Conservation (phyloP, 352 stramenopile species). For the Pythium aristosporum region DNA sequence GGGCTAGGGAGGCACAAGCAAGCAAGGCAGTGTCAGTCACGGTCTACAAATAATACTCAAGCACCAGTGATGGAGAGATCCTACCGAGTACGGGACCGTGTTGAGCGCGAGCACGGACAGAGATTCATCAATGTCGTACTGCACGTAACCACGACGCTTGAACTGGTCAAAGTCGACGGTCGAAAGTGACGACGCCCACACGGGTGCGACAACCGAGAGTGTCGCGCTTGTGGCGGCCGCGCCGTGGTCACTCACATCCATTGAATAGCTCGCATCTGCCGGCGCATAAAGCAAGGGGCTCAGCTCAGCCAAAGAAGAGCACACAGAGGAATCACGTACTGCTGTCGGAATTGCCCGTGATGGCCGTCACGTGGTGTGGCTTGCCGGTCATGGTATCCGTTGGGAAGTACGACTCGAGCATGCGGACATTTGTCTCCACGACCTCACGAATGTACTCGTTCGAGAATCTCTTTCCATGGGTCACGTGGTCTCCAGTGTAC, state of each 20-base stretch:
- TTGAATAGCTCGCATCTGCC: conserved; percentile 69
- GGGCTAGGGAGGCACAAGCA: conserved; percentile 32
- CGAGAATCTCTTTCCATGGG: conserved; percentile 49
- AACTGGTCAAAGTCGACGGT: conserved; percentile 51
- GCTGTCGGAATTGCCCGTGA: conserved; percentile 77
- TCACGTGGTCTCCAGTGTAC: conserved; percentile 80
- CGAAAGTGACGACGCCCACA: conserved; percentile 57
- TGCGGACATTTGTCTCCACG: conserved; percentile 63
- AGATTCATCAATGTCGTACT: conserved; percentile 63
- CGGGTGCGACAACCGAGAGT: conserved; percentile 50
- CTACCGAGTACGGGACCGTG: conserved; percentile 78
- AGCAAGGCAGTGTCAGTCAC: not conserved
- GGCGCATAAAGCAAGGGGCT: not conserved
- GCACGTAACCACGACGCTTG: conserved; percentile 57
- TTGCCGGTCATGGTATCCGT: conserved; percentile 23
- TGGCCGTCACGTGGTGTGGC: conserved; percentile 57
- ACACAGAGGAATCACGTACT: conserved; percentile 31
- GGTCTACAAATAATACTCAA: too few species aligned
- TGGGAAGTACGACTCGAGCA: conserved; percentile 71
- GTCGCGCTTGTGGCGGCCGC: conserved; percentile 45
- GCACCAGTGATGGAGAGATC: not conserved
- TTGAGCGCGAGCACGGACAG: conserved; percentile 75
- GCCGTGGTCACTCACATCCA: conserved; percentile 66
- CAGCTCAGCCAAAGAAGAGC: not conserved
- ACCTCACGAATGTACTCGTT: conserved; percentile 61